Conservation (phyloP, 306 rosid species). For the Cercis canadensis region DNA sequence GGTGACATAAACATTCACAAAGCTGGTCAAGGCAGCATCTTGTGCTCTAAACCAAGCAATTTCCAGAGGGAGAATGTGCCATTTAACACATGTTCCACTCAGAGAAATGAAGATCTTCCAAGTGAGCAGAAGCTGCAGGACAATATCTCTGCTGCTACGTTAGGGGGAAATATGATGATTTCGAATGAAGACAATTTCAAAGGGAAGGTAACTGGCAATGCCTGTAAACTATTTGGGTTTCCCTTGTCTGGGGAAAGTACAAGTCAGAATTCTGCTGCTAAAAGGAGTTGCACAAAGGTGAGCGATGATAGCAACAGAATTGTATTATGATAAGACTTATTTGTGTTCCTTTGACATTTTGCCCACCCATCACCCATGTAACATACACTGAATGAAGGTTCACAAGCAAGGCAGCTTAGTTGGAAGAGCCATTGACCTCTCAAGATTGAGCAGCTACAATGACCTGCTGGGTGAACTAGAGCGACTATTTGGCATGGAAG, state of each 20-base stretch:
- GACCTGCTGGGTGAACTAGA: slow-evolving; percentile 86
- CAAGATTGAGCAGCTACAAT: slow-evolving; percentile 74
- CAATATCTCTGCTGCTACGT: slow-evolving; percentile 47
- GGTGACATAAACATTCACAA: slow-evolving; percentile 63
- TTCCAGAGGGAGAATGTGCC: slow-evolving; percentile 57
- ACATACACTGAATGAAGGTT: slow-evolving; percentile 79
- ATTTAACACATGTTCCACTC: slow-evolving; percentile 51
- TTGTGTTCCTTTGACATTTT: slow-evolving; percentile 57
- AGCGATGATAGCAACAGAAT: slow-evolving; percentile 57
- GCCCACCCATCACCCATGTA: slow-evolving; percentile 48
- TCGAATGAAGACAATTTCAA: slow-evolving; percentile 59
- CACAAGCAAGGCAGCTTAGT: slow-evolving; percentile 99
- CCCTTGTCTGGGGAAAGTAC: slow-evolving; percentile 68
- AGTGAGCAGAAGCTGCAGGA: slow-evolving; percentile 61
- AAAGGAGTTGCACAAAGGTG: slow-evolving; percentile 97
- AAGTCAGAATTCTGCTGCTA: slow-evolving; percentile 59
- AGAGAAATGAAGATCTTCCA: slow-evolving; percentile 53
- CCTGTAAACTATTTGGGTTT: slow-evolving; percentile 86
- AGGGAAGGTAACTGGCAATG: slow-evolving; percentile 45
- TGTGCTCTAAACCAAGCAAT: slow-evolving; percentile 51
- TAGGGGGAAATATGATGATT: slow-evolving; percentile 53
- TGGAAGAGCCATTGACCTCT: slow-evolving; percentile 97
- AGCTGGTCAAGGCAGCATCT: slow-evolving; percentile 52
- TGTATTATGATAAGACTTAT: slow-evolving; percentile 50
- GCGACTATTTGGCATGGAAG: slow-evolving; percentile 94